A percentile compares a stretch with the other conserved stretches of the same genome.
Evolutionary conservation across 306 rosid genomes (phyloP).

Genomic region (Albizia julibrissin): DNA sequence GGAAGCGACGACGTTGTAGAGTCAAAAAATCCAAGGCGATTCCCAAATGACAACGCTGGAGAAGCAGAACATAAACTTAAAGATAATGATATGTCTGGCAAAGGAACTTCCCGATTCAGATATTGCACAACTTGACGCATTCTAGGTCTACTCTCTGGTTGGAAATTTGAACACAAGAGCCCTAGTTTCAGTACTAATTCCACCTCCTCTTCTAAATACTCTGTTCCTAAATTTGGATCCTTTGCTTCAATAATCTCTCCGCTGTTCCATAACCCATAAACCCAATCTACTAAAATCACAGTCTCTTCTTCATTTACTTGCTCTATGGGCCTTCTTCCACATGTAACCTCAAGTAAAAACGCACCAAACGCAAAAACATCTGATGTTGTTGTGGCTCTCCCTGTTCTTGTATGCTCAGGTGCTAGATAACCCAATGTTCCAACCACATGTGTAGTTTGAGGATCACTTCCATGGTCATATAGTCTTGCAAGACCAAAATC

Average conservation of each 20-base stretch:
- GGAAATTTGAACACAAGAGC: background rate
- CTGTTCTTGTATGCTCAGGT: constrained; percentile 61
- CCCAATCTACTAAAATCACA: constrained; percentile 57
- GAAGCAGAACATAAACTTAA: background rate
- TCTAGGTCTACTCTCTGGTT: background rate
- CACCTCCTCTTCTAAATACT: background rate
- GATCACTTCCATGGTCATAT: constrained; percentile 61
- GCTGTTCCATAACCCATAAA: constrained; percentile 44
- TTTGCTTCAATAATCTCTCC: constrained; percentile 49
- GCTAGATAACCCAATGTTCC: constrained; percentile 79
- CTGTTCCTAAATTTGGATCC: constrained; percentile 23
- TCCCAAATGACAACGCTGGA: background rate
- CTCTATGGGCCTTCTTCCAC: constrained; percentile 70
- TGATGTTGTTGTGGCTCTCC: constrained; percentile 55
- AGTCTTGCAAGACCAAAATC: constrained; percentile 78
- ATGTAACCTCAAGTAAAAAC: constrained; percentile 59
- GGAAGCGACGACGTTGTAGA: constrained; percentile 36
- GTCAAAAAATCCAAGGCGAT: background rate
- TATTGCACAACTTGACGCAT: background rate
- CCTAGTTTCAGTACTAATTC: background rate
- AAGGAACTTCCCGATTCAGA: background rate
- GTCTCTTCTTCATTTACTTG: constrained; percentile 27
- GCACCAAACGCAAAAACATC: constrained; percentile 74
- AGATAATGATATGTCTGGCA: background rate
- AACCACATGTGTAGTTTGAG: constrained; percentile 64